Evolutionary conservation across 2,329 filamentous ascomycete genomes (phyloP).

Genomic region (Claviceps cyperi): DNA sequence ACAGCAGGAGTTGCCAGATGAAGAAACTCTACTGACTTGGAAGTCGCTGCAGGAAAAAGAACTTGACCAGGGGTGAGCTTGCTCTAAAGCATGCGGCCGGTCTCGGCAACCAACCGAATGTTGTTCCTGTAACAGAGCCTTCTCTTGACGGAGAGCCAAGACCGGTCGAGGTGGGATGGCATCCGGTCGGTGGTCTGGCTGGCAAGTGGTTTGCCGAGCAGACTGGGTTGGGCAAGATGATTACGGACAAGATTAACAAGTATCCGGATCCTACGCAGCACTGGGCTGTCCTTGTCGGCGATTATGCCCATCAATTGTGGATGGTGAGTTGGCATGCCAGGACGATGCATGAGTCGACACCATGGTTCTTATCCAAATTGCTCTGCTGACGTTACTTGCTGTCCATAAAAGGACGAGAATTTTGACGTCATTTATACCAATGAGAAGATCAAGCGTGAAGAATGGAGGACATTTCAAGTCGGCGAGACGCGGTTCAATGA

Average conservation of each 20-base stretch:
- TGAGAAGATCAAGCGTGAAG: conserved; percentile 26
- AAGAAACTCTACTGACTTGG: conserved; percentile 2
- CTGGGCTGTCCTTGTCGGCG: conserved; percentile 43
- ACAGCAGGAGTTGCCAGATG: background rate
- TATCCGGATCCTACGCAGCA: conserved; percentile 47
- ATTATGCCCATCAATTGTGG: conserved; percentile 43
- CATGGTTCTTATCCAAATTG: background rate
- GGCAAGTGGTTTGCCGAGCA: conserved; percentile 45
- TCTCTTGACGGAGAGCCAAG: conserved; percentile 16
- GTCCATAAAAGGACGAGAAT: conserved; percentile 28
- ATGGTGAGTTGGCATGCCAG: conserved; percentile 26
- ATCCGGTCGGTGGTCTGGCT: conserved; percentile 39
- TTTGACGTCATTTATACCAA: conserved; percentile 44
- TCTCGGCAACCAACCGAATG: conserved; percentile 18
- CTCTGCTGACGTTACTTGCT: background rate
- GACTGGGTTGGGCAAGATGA: conserved; percentile 39
- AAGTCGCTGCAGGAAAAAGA: conserved; percentile 13
- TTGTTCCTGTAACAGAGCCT: conserved; percentile 15
- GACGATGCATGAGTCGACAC: background rate
- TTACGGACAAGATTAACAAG: conserved; percentile 37
- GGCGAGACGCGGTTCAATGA: conserved; percentile 40
- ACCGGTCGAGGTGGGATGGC: conserved; percentile 40
- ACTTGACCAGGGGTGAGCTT: conserved; percentile 20
- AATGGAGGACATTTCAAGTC: conserved; percentile 37
- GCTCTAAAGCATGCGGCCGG: conserved; percentile 22